phyloP scores from a whole-genome alignment of 768 basidiomycete genomes.

The Pleurotus pulmonarius region DNA sequence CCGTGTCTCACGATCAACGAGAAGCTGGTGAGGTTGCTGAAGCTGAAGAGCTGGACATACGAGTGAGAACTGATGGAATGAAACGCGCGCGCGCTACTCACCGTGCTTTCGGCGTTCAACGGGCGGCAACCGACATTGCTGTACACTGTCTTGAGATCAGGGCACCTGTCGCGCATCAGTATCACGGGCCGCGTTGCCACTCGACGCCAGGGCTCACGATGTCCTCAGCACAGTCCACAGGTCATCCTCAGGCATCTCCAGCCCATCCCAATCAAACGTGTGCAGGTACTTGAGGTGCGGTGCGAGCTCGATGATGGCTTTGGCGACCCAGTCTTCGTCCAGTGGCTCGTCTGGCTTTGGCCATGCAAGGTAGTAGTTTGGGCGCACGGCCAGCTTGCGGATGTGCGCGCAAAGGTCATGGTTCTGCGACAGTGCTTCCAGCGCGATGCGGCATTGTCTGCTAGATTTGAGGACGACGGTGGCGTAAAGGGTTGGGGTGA shows the following conservation, averaged over 20 bases:
- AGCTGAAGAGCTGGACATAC: slow-evolving; percentile 33
- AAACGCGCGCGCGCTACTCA: slow-evolving; percentile 8
- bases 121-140: slow-evolving; percentile 34
- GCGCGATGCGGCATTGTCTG: slow-evolving; percentile 29
- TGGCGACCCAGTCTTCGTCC: slow-evolving; percentile 38
- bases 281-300: slow-evolving; percentile 27
- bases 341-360: slow-evolving; percentile 34
- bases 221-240: slow-evolving; percentile 38
- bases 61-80: too few species aligned
- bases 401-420: slow-evolving; percentile 36
- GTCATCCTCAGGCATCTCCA: slow-evolving; percentile 38
- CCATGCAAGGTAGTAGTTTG: slow-evolving; percentile 52
- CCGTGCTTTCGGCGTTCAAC: slow-evolving; percentile 1
- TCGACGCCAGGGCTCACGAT: slow-evolving; percentile 25
- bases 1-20: slow-evolving; percentile 46
- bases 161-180: slow-evolving; percentile 29
- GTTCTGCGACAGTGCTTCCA: slow-evolving; percentile 30
- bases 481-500: slow-evolving; percentile 29
- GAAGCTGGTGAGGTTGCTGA: slow-evolving; percentile 39
- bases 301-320: slow-evolving; percentile 29
- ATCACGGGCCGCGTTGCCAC: background rate
- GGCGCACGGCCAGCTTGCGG: slow-evolving; percentile 40
- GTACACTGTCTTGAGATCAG: slow-evolving; percentile 37
- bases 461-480: slow-evolving; percentile 42
- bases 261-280: slow-evolving; percentile 51